Base-by-base conservation (phyloP, 2,329 filamentous ascomycete species). In the Pezicula radicicola region DNA sequence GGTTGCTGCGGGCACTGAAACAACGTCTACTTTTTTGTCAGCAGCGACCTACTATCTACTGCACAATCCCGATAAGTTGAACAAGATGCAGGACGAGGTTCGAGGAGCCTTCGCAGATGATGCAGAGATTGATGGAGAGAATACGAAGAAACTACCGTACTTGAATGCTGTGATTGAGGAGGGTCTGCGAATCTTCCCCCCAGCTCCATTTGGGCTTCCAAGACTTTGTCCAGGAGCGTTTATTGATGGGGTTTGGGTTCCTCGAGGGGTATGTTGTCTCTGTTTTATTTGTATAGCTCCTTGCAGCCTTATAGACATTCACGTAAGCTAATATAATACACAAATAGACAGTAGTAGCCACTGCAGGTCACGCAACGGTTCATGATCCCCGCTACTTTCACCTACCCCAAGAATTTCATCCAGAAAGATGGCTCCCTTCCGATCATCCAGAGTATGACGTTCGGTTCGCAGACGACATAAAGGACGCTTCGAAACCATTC, bases 141-240 rank as follows among this genome's bases (percentile, higher is more conserved):
- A 66, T 2, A 28, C 36, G 12, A 43, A 47, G 12, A 40, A 10
- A 55, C 58, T 75, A 0, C 27, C 28, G 0, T 77, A 76, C 49
- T 64, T 75, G 60, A 54, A 66, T 4, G 74, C 73, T 2, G 66
- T 66, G 18, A 54, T 76, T 2, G 59, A 74, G 1, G 75, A 77
- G 56, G 60, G 63, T 1, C 59, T 78, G 35, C 64, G 75, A 12
- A 55, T 73, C 9, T 75, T 70, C 46, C 70, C 72, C 4, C 53
- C 53, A 10, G 35, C 48, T 3, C 46, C 42, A 15, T 25, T 45
- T 28, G 53, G 47, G 3, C n/a, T 57, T 27, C 30, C 50, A 18
- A 35, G 55, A n/a, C 8, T 21, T 30, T 46, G 51, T 30, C 51
- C 54, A 12, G 55, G 55, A 4, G 47, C 48, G 16, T 33, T 40